Base-by-base conservation (phyloP, 2,329 filamentous ascomycete species). In the Apiospora pterosperma region DNA sequence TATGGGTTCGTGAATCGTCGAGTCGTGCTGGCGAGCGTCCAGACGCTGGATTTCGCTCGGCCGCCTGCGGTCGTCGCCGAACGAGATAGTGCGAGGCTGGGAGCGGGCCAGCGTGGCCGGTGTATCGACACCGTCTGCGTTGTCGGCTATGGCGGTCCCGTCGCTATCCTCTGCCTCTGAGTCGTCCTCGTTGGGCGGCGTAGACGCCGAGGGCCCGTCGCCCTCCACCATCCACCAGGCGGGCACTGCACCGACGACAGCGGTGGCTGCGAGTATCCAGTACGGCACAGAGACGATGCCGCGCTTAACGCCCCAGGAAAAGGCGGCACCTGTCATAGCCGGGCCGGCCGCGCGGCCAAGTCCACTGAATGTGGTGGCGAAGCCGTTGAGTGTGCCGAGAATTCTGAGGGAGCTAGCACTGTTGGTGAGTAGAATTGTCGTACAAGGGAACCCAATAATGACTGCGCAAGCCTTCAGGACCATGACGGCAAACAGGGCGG, bases 371-470 rank as follows among this genome's bases (percentile, higher is more conserved):
- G 90, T 91, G 0, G 94, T 97, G 0, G 93, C 94, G 67, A 97
- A 88, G 3, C 95, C 96, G 73, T 98, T 98, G 63, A 98, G 80
- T 0, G 94, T 97, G 1, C 93, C 94, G 5, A 98, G 84, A 11
- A 97, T 86, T 52, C 85, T 82, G 19, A 97, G 80, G 63, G 90
- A 93, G 1, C 84, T 79, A 5, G 93, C 93, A 11, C 90, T 92
- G 78, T 97, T 97, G 34, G 94, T 97, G 41, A 98, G 85, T 59
- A 98, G 82, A 70, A 98, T 97, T 6, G 92, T 97, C 31, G 87
- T 90, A 72, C 92, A 96, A 0, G 96, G 95, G 75, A 97, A 97
- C 0, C 91, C 91, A 72, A 97, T 90, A 68, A 96, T 96, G 65
- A 89, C 88, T 42, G 85, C 87, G 63, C 91, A 84, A 11, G 90